Percentiles rank a stretch among this genome's conserved stretches.
Conservation (phyloP, 1,139 yeast genomes). For the Ashbya aceris region DNA sequence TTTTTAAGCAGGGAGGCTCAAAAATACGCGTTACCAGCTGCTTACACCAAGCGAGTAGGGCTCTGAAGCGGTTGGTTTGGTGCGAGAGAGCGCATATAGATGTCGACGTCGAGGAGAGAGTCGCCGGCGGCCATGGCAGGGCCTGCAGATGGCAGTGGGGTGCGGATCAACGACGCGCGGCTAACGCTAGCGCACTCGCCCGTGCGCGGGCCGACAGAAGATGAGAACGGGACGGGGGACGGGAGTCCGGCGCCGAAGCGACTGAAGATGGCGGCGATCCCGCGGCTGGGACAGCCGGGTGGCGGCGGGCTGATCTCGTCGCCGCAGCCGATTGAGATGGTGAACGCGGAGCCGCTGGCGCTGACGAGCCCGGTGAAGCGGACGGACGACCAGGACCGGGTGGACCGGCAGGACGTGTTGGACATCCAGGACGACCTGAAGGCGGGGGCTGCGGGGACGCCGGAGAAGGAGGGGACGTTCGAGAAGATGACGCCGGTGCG, state of each 20-base stretch:
- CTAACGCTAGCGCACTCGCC: conserved; percentile 1
- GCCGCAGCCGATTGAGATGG: conserved; percentile 8
- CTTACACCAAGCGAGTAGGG: neutral
- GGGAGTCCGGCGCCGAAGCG: conserved; percentile 1
- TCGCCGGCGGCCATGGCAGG: neutral
- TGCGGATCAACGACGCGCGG: conserved; percentile 14
- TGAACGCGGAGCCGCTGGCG: conserved; percentile 3
- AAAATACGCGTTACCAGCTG: neutral
- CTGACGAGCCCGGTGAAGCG: conserved; percentile 14
- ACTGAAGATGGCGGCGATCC: conserved; percentile 2
- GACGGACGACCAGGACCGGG: conserved; percentile 1
- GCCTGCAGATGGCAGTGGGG: neutral
- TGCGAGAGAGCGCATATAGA: neutral
- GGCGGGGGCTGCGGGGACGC: conserved; percentile 30
- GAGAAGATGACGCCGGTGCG: conserved; percentile 3
- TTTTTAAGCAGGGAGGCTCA: neutral
- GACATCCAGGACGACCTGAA: conserved; percentile 50
- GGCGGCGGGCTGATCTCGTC: conserved; percentile 3
- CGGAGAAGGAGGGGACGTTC: neutral
- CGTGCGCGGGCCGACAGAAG: neutral
- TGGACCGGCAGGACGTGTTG: conserved; percentile 33
- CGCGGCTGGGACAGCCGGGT: conserved; percentile 1
- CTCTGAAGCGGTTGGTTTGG: too few relatives aligned
- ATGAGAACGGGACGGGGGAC: neutral
- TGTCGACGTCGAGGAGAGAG: neutral